Evolutionary conservation across 495 filamentous ascomycete genomes (phyloP).

Genomic region (Neurospora tetraspora): DNA sequence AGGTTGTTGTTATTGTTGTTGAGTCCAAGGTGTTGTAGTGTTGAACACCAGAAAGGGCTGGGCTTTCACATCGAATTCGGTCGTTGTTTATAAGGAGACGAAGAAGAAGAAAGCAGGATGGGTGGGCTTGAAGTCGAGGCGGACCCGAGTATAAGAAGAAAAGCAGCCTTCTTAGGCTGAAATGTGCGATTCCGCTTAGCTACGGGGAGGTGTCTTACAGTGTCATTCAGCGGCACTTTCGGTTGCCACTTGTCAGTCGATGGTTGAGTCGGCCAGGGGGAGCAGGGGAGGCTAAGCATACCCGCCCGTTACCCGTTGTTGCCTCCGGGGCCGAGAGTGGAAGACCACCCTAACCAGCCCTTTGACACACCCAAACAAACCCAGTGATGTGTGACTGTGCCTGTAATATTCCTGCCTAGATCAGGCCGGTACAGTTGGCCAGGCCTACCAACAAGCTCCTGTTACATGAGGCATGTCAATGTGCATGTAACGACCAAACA

Average conservation of each 20-base stretch:
- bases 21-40: not conserved
- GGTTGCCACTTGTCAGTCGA: constrained; percentile 34
- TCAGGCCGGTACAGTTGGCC: not conserved
- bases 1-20: not conserved
- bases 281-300: constrained; percentile 19
- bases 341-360: constrained; percentile 5
- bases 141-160: constrained; percentile 11
- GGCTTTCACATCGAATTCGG: not conserved
- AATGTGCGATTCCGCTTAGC: constrained; percentile 22
- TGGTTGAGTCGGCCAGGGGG: constrained; percentile 22
- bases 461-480: not conserved
- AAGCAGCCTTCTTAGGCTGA: constrained; percentile 26
- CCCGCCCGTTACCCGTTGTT: constrained; percentile 21
- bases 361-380: not conserved
- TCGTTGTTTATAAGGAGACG: constrained; percentile 1
- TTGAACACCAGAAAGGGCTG: not conserved
- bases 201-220: constrained; percentile 12
- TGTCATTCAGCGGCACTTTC: constrained; percentile 23
- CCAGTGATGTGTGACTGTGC: constrained; percentile 16
- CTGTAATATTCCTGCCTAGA: constrained; percentile 9
- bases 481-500: not conserved
- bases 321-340: constrained; percentile 5
- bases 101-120: constrained; percentile 4
- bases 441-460: not conserved
- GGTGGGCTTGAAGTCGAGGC: constrained; percentile 3